These are phyloP conservation scores for Kalmusia sp. DNA, from an alignment of 2,329 filamentous ascomycete species.

Conservation along the genomic window DNA sequence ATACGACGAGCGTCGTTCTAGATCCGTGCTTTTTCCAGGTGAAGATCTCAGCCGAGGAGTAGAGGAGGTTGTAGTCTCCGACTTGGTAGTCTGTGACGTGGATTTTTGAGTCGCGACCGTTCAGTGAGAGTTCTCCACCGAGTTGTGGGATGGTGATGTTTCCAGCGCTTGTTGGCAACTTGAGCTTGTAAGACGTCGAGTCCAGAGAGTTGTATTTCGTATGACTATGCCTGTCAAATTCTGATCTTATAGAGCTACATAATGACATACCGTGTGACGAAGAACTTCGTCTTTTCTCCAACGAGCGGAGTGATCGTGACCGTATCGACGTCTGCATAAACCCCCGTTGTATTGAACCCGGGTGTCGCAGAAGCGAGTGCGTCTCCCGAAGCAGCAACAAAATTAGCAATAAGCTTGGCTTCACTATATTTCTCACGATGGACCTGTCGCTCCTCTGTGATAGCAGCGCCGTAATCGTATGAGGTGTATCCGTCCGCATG, in stretches of 20 bases:
- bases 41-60: conserved; percentile 72
- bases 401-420: conserved; percentile 75
- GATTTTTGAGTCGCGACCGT: conserved; percentile 69
- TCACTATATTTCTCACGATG: conserved; percentile 78
- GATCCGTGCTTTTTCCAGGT: conserved; percentile 67
- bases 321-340: conserved; percentile 42
- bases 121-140: conserved; percentile 60
- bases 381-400: conserved; percentile 69
- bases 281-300: conserved; percentile 64
- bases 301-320: conserved; percentile 68
- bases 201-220: conserved; percentile 64
- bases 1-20: conserved; percentile 66
- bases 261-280: conserved; percentile 56
- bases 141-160: conserved; percentile 64
- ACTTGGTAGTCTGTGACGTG: conserved; percentile 71
- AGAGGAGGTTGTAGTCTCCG: conserved; percentile 63
- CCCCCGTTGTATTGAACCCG: conserved; percentile 25
- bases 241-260: too few relatives aligned
- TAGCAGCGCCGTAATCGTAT: conserved; percentile 67
- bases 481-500: conserved; percentile 63
- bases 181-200: conserved; percentile 67
- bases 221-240: conserved; percentile 51
- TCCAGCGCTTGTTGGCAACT: conserved; percentile 60
- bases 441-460: conserved; percentile 72
- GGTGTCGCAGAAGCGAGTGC: conserved; percentile 64